Evolutionary conservation across 495 filamentous ascomycete species (phyloP), one percentile per base, ranked within the genome.

Genomic region (Neurospora africana): DNA sequence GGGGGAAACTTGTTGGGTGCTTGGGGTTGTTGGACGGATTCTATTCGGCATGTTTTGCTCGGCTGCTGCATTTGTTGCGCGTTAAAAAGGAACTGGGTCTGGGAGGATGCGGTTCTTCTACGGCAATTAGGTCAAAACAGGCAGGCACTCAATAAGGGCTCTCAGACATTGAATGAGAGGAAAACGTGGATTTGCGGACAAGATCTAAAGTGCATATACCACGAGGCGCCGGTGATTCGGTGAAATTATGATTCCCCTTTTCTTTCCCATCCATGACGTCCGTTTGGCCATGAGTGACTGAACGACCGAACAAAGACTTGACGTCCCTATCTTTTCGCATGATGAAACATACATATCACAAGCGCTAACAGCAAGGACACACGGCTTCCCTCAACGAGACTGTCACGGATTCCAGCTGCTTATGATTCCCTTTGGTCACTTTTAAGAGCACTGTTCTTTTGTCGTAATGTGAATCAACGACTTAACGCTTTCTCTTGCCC

Each of bases 41-140:
- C 82, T 81, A 81, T 65, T 65, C 79, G 82, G 82, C 83, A 83
- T 84, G 79, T 83, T 83, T 79, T 78, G 72, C 76, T 78, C 71
- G 74, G 80, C 79, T 85, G 83, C 83, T 23, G 47, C 53, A 35
- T 65, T 9, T 33, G 53, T 65, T 65, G 53, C 53, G 30, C 53
- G 53, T 65, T 65, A 65, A 65, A 65, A 65, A 15, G 47, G 53
- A 65, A 65, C 53, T 65, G 53, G 53, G 53, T 65, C 53, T 65
- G 53, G 53, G 53, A 65, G 53, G 53, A 65, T 65, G 3, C 53
- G 53, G 53, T 65, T 65, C 53, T 61, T 61, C 53, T 65, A 65
- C 53, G 53, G 53, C 53, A 65, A 33, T 65, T 65, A 65, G 53
- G 53, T 30, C 53, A 65, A 65, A 65, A 65, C 53, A 65, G 53